Conservation (phyloP, 805 yeast species). For the Ogataea minuta region DNA sequence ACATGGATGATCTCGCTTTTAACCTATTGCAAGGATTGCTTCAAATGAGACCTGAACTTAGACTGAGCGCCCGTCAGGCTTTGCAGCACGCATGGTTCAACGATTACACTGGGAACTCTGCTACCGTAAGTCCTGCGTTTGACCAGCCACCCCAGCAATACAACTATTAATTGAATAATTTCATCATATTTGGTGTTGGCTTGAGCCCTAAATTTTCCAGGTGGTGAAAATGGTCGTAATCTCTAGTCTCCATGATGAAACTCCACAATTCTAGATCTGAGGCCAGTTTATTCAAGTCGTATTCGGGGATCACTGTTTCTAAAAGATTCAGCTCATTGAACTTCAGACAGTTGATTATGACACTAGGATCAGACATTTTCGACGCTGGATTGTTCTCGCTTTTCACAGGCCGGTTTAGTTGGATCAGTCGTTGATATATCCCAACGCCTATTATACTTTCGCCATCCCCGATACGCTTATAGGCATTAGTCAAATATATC, state of each 20-base stretch:
- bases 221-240: constrained; percentile 13
- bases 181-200: constrained; percentile 16
- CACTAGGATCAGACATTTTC: constrained; percentile 7
- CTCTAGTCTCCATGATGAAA: constrained; percentile 16
- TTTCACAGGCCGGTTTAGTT: constrained; percentile 1
- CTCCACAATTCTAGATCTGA: constrained; percentile 22
- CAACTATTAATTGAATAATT: constrained; percentile 9
- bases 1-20: constrained; percentile 65
- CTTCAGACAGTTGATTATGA: constrained; percentile 12
- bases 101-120: constrained; percentile 49
- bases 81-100: constrained; percentile 79
- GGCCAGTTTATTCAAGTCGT: constrained; percentile 9
- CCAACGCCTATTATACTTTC: constrained; percentile 2
- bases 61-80: constrained; percentile 60
- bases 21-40: constrained; percentile 59
- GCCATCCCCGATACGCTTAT: background rate
- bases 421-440: constrained; percentile 5
- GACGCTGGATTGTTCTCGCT: constrained; percentile 2
- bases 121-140: constrained; percentile 13
- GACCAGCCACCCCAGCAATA: constrained; percentile 14
- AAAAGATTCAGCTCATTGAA: constrained; percentile 10
- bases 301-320: constrained; percentile 7
- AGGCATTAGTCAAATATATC: constrained; percentile 9
- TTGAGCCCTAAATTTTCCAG: constrained; percentile 16
- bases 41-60: constrained; percentile 61